phyloP scores from a whole-genome alignment of 140 eudicot genomes.

The Senecio squalidus region DNA sequence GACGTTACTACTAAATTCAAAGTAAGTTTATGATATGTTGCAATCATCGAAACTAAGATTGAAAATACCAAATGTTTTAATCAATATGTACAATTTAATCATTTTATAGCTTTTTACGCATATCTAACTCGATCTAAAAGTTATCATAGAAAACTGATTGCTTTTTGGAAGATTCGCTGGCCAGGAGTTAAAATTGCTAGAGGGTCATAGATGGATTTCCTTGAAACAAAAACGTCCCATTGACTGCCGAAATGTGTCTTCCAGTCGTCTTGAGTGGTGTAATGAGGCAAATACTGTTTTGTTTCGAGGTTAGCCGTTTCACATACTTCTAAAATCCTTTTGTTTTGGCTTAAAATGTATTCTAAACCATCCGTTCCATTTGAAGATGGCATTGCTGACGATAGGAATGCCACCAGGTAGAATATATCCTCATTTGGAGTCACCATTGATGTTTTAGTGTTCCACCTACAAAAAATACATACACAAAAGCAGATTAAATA shows the following conservation, averaged over 20 bases:
- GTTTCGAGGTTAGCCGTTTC: constrained; percentile 41
- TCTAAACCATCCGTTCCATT: constrained; percentile 70
- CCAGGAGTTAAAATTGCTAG: constrained; percentile 90
- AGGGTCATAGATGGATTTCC: constrained; percentile 80
- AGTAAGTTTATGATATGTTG: too few relatives aligned
- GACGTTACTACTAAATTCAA: too few relatives aligned
- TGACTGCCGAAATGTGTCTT: constrained; percentile 68
- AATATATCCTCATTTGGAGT: constrained; percentile 77
- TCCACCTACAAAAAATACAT: constrained; percentile 55
- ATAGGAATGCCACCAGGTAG: constrained; percentile 73
- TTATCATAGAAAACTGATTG: constrained; percentile 25
- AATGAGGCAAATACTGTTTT: constrained; percentile 86
- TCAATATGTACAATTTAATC: constrained; percentile 26
- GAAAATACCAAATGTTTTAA: constrained; percentile 6
- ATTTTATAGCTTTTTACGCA: constrained; percentile 3
- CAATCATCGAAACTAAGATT: too few relatives aligned
- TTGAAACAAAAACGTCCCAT: constrained; percentile 60
- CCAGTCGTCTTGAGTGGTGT: constrained; percentile 72
- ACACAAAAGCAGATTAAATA: not conserved
- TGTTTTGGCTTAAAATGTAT: constrained; percentile 59
- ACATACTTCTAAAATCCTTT: constrained; percentile 57
- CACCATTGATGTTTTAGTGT: constrained; percentile 61
- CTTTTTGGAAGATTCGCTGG: constrained; percentile 68
- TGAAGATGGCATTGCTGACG: constrained; percentile 81
- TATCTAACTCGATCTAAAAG: not conserved